Conservation (phyloP, 1,284 basidiomycete genomes). For the Schizopora paradoxa region DNA sequence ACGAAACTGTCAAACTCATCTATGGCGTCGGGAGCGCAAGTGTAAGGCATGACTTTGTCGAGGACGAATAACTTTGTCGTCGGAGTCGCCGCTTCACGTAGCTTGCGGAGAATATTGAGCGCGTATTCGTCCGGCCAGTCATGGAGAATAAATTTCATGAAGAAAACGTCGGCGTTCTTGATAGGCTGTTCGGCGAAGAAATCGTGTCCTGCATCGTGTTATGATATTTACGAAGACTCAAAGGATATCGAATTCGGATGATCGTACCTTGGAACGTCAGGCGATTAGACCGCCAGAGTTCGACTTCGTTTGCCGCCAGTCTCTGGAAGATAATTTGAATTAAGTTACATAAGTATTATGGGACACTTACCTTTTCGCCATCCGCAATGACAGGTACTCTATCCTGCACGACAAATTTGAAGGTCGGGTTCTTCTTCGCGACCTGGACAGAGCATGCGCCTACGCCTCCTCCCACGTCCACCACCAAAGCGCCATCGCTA, state of each 20-base stretch:
- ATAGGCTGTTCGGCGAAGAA: conserved; percentile 25
- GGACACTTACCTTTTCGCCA: background rate
- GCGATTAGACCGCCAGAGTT: no score
- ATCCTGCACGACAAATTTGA: conserved; percentile 22
- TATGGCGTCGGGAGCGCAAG: conserved; percentile 13
- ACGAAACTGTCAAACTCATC: no score
- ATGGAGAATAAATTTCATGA: conserved; percentile 25
- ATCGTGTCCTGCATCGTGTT: conserved; percentile 26
- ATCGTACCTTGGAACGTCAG: background rate
- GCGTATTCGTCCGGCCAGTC: conserved; percentile 25
- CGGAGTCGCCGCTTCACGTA: conserved; percentile 23
- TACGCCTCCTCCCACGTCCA: conserved; percentile 22
- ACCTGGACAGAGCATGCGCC: conserved; percentile 19
- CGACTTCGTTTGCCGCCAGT: no score
- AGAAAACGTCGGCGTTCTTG: conserved; percentile 23
- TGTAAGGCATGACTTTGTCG: conserved; percentile 23
- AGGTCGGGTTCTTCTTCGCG: conserved; percentile 8
- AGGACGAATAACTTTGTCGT: conserved; percentile 24
- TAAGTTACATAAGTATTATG: no score
- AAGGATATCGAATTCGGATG: conserved; percentile 13
- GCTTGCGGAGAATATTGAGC: conserved; percentile 24
- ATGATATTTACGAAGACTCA: no score
- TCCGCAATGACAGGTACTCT: conserved; percentile 4
- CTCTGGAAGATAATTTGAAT: no score
- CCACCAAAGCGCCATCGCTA: conserved; percentile 10